Evolutionary conservation across 768 basidiomycete species (phyloP).

Genomic region (Pholiota conissans): DNA sequence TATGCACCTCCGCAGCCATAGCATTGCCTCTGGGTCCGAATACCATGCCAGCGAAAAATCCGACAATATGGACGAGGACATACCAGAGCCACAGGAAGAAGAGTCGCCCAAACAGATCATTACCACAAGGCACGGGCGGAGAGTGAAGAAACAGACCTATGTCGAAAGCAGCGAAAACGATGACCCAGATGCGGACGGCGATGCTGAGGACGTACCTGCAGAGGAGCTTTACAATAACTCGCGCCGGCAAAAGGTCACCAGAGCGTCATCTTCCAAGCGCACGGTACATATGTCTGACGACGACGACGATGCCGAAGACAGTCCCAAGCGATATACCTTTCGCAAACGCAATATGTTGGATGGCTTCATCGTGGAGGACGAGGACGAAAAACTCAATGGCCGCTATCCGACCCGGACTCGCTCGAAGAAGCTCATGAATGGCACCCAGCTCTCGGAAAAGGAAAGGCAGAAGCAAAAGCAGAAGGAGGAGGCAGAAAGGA

Average conservation of each 20-base stretch:
- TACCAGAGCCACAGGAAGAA: conserved; percentile 28
- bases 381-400: conserved; percentile 35
- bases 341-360: conserved; percentile 12
- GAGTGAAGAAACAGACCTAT: conserved; percentile 37
- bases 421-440: conserved; percentile 28
- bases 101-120: conserved; percentile 28
- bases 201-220: conserved; percentile 3
- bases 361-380: conserved; percentile 43
- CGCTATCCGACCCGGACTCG: conserved; percentile 42
- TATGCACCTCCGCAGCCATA: conserved; percentile 33
- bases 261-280: conserved; percentile 10
- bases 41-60: conserved; percentile 51
- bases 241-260: conserved; percentile 21
- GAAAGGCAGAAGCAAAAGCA: conserved; percentile 12
- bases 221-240: conserved; percentile 29
- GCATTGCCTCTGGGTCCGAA: conserved; percentile 46
- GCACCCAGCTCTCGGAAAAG: conserved; percentile 7
- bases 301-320: conserved; percentile 27
- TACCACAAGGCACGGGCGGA: conserved; percentile 40
- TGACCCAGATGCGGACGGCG: conserved; percentile 21
- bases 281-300: conserved; percentile 20
- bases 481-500: conserved; percentile 7
- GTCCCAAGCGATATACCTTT: conserved; percentile 1
- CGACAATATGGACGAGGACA: conserved; percentile 29
- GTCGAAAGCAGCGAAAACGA: conserved; percentile 50